Base-by-base conservation (phyloP, 192 early-diverging fungal genomes). In the Coemansia sp. region DNA sequence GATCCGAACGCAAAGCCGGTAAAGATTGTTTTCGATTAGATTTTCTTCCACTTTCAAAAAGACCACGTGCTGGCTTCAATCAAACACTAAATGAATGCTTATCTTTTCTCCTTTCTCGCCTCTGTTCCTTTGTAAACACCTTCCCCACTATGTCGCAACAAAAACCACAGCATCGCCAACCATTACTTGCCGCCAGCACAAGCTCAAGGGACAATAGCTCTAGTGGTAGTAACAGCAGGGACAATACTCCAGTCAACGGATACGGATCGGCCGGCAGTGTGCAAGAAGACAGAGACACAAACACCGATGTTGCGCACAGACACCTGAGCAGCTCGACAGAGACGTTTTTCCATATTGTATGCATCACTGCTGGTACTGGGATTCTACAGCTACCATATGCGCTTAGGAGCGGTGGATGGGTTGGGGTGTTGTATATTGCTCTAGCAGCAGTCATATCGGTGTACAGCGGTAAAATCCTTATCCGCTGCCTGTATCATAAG, bases 21-120 rank as follows among this genome's bases (percentile, higher is more conserved):
- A 57, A 96, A 96, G 85, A 95, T 98, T 68, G 85, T 84, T 18
- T 98, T 98, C 74, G 89, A 85, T 49, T 80, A 67, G 58, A 54
- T 12, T 22, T 30, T 58, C 25, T 7, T 14, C 14, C 2, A 19
- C 21, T 58, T 19, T 16, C 54, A 32, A 27, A 19, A 56, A 19
- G 24, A 14, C 38, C 38, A 44, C 24, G 41, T 48, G 41, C 57
- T 24, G 23, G 21, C 22, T 34, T 21, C 32, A 30, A 31, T 31
- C 52, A 53, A 14, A 34, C 44, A 21, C 1, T 25, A 4, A 44
- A 41, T 59, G 34, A n/a, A 19, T 59, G 30, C 31, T 59, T 14
- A 19, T 22, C 47, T 0, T 32, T 30, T 48, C 52, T 9, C 22
- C 18, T 62, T 21, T 41, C 25, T 30, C n/a, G 28, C 16, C 3